Evolutionary conservation across 73 alveolate species (phyloP).

Genomic region (Halteria grandinella): DNA sequence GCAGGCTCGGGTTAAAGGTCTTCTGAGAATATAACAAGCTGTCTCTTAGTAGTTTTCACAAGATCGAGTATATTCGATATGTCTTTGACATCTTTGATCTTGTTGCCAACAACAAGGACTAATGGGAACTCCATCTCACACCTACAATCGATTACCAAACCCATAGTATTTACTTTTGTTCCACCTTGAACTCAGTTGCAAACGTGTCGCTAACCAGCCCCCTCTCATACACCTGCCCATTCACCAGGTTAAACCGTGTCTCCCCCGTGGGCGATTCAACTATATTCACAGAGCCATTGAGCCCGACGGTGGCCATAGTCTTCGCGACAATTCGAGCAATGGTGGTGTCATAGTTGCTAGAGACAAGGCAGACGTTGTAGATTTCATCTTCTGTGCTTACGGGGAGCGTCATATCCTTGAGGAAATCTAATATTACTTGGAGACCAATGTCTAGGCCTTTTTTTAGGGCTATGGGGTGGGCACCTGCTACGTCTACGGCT

Average conservation of each 20-base stretch:
- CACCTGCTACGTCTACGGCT: conserved; percentile 65
- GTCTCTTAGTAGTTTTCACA: conserved; percentile 63
- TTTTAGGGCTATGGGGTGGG: conserved; percentile 73
- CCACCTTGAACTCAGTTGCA: neutral
- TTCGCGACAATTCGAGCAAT: conserved; percentile 58
- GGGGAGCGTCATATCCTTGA: conserved; percentile 67
- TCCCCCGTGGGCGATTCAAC: conserved; percentile 56
- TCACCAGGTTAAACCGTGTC: conserved; percentile 16
- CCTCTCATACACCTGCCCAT: conserved; percentile 66
- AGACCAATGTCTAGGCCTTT: conserved; percentile 77
- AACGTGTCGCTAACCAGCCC: conserved; percentile 70
- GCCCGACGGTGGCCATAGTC: conserved; percentile 54
- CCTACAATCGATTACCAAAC: neutral
- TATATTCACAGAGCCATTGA: conserved; percentile 66
- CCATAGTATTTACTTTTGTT: neutral
- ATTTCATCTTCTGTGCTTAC: conserved; percentile 73
- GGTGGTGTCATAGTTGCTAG: conserved; percentile 64
- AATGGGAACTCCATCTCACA: conserved; percentile 72
- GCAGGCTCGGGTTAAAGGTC: conserved; percentile 81
- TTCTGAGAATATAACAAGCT: conserved; percentile 75
- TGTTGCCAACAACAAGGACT: conserved; percentile 64
- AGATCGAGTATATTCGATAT: conserved; percentile 67
- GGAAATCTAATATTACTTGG: conserved; percentile 38
- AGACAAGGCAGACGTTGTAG: conserved; percentile 65
- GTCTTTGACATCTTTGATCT: conserved; percentile 64